phyloP scores from a whole-genome alignment of 257 asterid genomes.

The Pogostemon cablin region DNA sequence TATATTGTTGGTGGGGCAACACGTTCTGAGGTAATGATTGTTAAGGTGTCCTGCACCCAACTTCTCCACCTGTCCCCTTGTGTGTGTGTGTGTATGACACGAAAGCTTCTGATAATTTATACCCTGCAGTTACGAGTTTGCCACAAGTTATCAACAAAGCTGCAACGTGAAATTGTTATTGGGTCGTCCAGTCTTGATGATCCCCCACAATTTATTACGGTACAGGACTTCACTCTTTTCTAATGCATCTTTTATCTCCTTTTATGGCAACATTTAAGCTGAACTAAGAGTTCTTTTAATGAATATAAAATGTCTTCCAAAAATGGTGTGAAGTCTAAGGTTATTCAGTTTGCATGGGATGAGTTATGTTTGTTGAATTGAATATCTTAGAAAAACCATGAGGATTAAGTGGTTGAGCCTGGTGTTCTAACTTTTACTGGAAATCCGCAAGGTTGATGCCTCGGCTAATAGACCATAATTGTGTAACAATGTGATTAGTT shows the following conservation, averaged over 20 bases:
- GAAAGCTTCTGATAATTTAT: slow-evolving; percentile 16
- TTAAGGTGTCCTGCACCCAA: slow-evolving; percentile 1
- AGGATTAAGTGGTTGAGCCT: slow-evolving; percentile 5
- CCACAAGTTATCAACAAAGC: slow-evolving; percentile 83
- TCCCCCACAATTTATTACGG: slow-evolving; percentile 95
- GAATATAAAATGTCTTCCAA: slow-evolving; percentile 7
- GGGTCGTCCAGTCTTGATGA: slow-evolving; percentile 99
- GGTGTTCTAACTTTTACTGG: not conserved
- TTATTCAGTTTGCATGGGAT: slow-evolving; percentile 16
- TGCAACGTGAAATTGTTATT: slow-evolving; percentile 82
- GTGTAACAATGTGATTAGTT: too few relatives aligned
- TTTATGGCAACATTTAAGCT: slow-evolving; percentile 15
- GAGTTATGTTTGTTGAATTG: slow-evolving; percentile 19
- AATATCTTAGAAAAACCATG: not conserved
- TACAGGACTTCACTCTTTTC: slow-evolving; percentile 39
- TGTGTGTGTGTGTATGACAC: not conserved
- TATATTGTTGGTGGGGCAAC: slow-evolving; percentile 99
- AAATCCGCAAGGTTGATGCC: too few relatives aligned
- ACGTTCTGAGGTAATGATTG: slow-evolving; percentile 82
- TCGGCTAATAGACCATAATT: too few relatives aligned
- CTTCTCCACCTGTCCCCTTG: not conserved
- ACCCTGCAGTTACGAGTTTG: slow-evolving; percentile 84
- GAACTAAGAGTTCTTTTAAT: slow-evolving; percentile 5
- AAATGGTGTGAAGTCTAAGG: not conserved
- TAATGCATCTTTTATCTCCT: slow-evolving; percentile 18